Percentiles rank a stretch among this genome's conserved stretches.
Evolutionary conservation across 495 filamentous ascomycete genomes (phyloP).

Genomic region (Penicillium mononematosum): DNA sequence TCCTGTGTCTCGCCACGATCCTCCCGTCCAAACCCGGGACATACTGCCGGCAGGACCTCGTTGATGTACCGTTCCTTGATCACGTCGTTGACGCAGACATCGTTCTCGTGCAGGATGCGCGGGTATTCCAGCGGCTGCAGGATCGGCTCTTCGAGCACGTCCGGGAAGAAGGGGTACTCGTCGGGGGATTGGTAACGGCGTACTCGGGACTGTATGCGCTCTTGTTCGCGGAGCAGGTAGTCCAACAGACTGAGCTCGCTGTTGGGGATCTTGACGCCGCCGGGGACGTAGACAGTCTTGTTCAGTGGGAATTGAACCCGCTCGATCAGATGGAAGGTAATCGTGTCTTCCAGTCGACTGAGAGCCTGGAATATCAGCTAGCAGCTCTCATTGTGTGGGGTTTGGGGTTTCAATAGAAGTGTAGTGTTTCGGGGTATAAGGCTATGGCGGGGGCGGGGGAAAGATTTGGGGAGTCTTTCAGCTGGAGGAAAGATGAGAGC

Average conservation of each 20-base stretch:
- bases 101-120: slow-evolving; percentile 83
- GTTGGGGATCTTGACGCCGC: slow-evolving; percentile 76
- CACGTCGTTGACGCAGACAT: slow-evolving; percentile 85
- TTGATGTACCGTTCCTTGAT: slow-evolving; percentile 84
- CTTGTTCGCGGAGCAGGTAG: slow-evolving; percentile 87
- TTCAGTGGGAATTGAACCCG: slow-evolving; percentile 96
- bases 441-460: slow-evolving; percentile 16
- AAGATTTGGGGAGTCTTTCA: not conserved
- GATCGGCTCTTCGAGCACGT: slow-evolving; percentile 74
- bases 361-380: slow-evolving; percentile 11
- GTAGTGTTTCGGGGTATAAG: slow-evolving; percentile 1
- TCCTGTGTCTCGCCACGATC: slow-evolving; percentile 86
- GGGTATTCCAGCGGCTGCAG: slow-evolving; percentile 89
- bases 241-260: slow-evolving; percentile 79
- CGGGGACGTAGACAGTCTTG: slow-evolving; percentile 77
- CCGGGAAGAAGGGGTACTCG: slow-evolving; percentile 97
- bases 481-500: slow-evolving; percentile 20
- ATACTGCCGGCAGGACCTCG: slow-evolving; percentile 77
- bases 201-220: slow-evolving; percentile 87
- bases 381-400: not conserved
- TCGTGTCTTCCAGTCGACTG: slow-evolving; percentile 96
- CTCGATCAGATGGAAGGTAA: slow-evolving; percentile 97
- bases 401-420: not conserved
- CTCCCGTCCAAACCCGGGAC: slow-evolving; percentile 64
- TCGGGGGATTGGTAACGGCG: slow-evolving; percentile 95